A percentile compares a stretch with the other conserved stretches of the same genome.
Evolutionary conservation across 2,329 filamentous ascomycete genomes (phyloP).

Genomic region (Rhinocladiella similis): DNA sequence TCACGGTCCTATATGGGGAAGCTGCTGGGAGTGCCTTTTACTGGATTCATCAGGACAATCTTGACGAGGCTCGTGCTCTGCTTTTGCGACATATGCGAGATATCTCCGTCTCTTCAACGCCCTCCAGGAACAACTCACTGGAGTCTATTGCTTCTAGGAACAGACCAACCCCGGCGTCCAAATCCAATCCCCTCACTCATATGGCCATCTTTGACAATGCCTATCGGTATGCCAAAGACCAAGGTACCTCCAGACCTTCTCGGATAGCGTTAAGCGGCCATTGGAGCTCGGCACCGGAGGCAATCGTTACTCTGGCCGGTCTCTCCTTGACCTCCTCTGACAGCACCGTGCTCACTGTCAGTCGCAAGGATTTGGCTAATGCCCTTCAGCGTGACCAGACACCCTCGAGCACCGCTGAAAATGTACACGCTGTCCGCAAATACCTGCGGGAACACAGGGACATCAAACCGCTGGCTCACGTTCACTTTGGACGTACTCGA

Average conservation of each 20-base stretch:
- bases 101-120: constrained; percentile 17
- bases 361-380: constrained; percentile 20
- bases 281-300: constrained; percentile 26
- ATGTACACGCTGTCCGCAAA: constrained; percentile 18
- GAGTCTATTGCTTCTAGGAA: constrained; percentile 18
- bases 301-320: constrained; percentile 30
- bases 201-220: constrained; percentile 50
- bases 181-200: constrained; percentile 34
- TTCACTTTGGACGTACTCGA: constrained; percentile 48
- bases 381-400: constrained; percentile 17
- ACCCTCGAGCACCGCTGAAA: constrained; percentile 8
- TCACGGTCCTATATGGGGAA: constrained; percentile 48
- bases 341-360: constrained; percentile 18
- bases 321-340: constrained; percentile 21
- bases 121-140: constrained; percentile 24
- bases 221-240: constrained; percentile 42
- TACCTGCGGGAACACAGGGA: constrained; percentile 47
- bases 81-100: constrained; percentile 51
- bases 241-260: constrained; percentile 24
- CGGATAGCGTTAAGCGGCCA: constrained; percentile 28
- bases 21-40: constrained; percentile 50
- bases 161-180: background rate
- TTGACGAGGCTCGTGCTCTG: constrained; percentile 55
- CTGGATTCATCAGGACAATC: constrained; percentile 56
- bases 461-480: constrained; percentile 48